phyloP scores from a whole-genome alignment of 2,329 filamentous ascomycete genomes.

The Curvularia sp. region DNA sequence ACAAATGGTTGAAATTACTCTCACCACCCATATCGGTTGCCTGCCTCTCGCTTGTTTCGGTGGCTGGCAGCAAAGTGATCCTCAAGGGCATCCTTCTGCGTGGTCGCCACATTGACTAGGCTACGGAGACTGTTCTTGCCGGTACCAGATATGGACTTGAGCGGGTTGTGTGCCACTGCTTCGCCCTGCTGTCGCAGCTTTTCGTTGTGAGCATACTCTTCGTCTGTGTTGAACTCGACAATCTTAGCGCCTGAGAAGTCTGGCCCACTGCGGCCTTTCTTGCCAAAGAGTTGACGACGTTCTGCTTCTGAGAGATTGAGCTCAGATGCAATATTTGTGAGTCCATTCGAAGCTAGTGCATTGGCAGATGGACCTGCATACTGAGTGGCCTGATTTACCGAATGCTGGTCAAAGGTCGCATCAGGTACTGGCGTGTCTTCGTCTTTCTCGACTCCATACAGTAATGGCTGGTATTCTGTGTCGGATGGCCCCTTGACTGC shows the following conservation, averaged over 20 bases:
- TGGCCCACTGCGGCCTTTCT: constrained; percentile 58
- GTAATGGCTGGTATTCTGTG: constrained; percentile 50
- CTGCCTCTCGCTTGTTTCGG: constrained; percentile 81
- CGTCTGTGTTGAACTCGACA: constrained; percentile 86
- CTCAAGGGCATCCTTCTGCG: constrained; percentile 84
- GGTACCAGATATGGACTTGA: constrained; percentile 76
- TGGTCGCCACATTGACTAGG: constrained; percentile 81
- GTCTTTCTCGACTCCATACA: constrained; percentile 41
- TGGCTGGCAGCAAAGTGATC: constrained; percentile 87
- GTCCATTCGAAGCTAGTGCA: constrained; percentile 57
- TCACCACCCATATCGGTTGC: constrained; percentile 82
- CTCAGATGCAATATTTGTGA: constrained; percentile 75
- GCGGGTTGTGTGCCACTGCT: constrained; percentile 76
- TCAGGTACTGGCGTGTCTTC: constrained; percentile 23
- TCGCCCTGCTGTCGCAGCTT: constrained; percentile 73
- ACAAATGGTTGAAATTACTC: not conserved
- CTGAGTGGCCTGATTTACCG: constrained; percentile 7
- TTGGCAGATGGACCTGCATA: constrained; percentile 19
- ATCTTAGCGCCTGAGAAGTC: constrained; percentile 67
- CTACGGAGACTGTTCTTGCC: constrained; percentile 91
- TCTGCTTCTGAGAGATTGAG: constrained; percentile 80
- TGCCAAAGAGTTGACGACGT: constrained; percentile 84
- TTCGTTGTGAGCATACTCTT: constrained; percentile 87
- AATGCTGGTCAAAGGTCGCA: constrained; percentile 18
- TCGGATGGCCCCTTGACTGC: constrained; percentile 23